phyloP scores from a whole-genome alignment of 1,139 yeast genomes.

The Geotrichum bryndzae region DNA sequence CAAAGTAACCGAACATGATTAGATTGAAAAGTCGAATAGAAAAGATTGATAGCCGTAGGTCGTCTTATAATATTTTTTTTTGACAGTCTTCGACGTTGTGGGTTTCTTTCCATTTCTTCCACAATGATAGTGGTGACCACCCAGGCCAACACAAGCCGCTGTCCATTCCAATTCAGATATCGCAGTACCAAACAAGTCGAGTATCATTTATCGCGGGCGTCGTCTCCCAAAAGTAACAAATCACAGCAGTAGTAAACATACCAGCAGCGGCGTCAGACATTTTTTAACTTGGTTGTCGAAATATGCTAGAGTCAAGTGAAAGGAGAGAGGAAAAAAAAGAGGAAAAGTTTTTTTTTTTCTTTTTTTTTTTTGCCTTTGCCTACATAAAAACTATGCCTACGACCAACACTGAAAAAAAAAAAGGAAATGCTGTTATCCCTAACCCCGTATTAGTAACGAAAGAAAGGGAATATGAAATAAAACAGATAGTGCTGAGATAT shows the following conservation, averaged over 20 bases:
- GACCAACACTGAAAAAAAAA: too few species aligned
- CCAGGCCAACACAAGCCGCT: not conserved
- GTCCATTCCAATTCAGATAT: not conserved
- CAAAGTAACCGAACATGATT: not conserved
- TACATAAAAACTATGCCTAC: too few species aligned
- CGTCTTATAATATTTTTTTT: too few species aligned
- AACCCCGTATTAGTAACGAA: not conserved
- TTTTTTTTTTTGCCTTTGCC: too few species aligned
- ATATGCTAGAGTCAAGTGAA: not conserved
- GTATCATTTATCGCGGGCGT: not conserved
- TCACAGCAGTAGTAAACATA: not conserved
- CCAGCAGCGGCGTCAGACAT: too few species aligned
- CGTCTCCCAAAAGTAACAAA: not conserved
- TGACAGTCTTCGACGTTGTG: not conserved
- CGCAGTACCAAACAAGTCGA: not conserved
- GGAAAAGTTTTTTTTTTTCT: not conserved
- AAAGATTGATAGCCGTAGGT: not conserved
- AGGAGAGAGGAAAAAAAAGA: not conserved
- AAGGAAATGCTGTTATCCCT: not conserved
- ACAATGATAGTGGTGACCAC: not conserved
- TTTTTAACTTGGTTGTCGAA: not conserved
- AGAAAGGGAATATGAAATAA: too few species aligned
- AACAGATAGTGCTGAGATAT: not conserved
- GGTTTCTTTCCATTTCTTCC: not conserved
- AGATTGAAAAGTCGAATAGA: not conserved